Conservation (phyloP, 2,329 filamentous ascomycete species). For the Calonectria pteridis region DNA sequence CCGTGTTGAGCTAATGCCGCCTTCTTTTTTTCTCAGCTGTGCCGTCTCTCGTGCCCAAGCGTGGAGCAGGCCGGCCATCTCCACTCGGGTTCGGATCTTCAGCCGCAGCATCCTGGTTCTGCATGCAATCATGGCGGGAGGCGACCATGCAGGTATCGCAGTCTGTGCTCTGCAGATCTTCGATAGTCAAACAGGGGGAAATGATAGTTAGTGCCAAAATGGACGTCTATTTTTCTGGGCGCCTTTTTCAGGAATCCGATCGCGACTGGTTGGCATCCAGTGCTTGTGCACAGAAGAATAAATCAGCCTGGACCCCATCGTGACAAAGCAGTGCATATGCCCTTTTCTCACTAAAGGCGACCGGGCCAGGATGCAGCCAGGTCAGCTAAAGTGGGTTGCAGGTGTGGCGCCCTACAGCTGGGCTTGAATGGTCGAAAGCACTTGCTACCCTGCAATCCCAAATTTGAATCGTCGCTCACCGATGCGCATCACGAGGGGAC, state of each 20-base stretch:
- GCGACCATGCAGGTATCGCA: too few species aligned
- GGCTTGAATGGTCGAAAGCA: neutral
- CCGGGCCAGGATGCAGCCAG: neutral
- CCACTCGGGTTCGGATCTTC: neutral
- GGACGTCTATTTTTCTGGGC: neutral
- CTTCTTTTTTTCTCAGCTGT: neutral
- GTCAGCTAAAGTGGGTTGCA: neutral
- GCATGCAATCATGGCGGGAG: too few species aligned
- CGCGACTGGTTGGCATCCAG: neutral
- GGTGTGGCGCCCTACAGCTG: neutral
- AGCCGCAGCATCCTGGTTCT: neutral
- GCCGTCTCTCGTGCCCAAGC: neutral
- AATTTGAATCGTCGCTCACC: neutral
- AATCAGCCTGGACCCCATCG: neutral
- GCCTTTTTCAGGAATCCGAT: neutral
- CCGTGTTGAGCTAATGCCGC: neutral
- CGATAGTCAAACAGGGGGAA: neutral
- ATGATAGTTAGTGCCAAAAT: neutral
- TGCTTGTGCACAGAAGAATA: neutral
- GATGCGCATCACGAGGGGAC: neutral
- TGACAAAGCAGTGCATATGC: neutral
- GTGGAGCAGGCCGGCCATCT: neutral
- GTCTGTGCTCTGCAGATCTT: neutral
- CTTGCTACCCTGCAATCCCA: neutral
- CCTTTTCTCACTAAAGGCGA: neutral